Evolutionary conservation across 2,329 filamentous ascomycete species (phyloP).

Genomic region (Hypoxylon rubiginosum): DNA sequence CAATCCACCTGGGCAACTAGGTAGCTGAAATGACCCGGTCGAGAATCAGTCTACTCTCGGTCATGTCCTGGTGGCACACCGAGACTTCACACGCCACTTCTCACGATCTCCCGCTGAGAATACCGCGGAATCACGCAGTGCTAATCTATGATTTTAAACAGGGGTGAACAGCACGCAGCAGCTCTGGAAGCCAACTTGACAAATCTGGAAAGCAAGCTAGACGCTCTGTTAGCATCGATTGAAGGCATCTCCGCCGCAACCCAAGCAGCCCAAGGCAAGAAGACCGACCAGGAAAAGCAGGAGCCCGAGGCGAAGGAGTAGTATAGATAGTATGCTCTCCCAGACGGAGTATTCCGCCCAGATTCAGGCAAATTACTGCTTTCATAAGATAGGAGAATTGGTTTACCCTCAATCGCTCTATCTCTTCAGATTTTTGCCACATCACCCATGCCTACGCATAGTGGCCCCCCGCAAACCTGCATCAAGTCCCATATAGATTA

Average conservation of each 20-base stretch:
- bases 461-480: background rate
- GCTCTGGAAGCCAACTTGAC: slow-evolving; percentile 52
- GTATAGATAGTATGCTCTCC: slow-evolving; percentile 9
- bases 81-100: slow-evolving; percentile 20
- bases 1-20: background rate
- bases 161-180: slow-evolving; percentile 52
- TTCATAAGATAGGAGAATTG: background rate
- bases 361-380: slow-evolving; percentile 7
- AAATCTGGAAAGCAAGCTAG: slow-evolving; percentile 51
- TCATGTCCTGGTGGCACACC: slow-evolving; percentile 7
- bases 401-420: background rate
- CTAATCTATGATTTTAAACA: slow-evolving; percentile 38
- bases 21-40: background rate
- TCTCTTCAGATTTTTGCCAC: slow-evolving; percentile 19
- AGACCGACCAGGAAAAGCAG: slow-evolving; percentile 6
- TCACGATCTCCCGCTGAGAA: slow-evolving; percentile 1
- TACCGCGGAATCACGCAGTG: slow-evolving; percentile 15
- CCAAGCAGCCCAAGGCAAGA: slow-evolving; percentile 9
- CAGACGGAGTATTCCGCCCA: slow-evolving; percentile 5
- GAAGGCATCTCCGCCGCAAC: slow-evolving; percentile 32
- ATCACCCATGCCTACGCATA: slow-evolving; percentile 5
- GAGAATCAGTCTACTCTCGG: slow-evolving; percentile 6
- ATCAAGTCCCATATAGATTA: slow-evolving; percentile 20
- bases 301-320: slow-evolving; percentile 30
- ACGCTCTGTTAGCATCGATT: slow-evolving; percentile 51